Base-by-base conservation (phyloP, 257 asterid genomes). In the Penstemon barbatus region DNA sequence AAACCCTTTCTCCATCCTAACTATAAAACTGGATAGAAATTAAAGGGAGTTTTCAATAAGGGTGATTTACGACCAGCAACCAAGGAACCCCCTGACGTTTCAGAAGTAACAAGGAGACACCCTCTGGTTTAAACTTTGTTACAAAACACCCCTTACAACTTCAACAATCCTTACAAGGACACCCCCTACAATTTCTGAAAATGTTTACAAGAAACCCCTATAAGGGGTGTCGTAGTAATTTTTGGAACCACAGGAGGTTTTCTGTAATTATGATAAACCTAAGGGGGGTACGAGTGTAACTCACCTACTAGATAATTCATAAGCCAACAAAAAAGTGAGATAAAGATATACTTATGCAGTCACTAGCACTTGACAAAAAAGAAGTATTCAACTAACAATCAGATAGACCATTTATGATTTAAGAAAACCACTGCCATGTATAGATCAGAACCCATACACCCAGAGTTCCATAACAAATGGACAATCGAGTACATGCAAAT, bases 381-480 rank as follows among this genome's bases (percentile, higher is more conserved):
- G 40, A 15, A 45, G 54, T 7, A 25, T 44, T 44, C 57, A 44
- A 51, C 5, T 7, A 46, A 59, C 55, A 43, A 59, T 48, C 19
- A 12, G 3, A 12, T 44, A 64, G 55, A n/a, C 6, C 12, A 46
- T 25, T 37, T 58, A 51, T 44, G 19, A 3, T 38, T 54, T 49
- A 43, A 53, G 61, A 33, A 6, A 7, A 38, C 42, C 71, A 25
- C 45, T 39, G 46, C 53, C 5, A 56, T 61, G 63, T 40, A 52
- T 52, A 55, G 12, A 61, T 40, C 3, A 19, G 18, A 48, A 37
- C 54, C 42, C 18, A 6, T 19, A 44, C 45, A 66, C 53, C 61
- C 64, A 70, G 45, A 62, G 39, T 70, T 65, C n/a, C 54, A 57
- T 39, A 37, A 55, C 10, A 43, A 40, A 49, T 8, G 42, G 40